These are phyloP conservation scores for Corylus avellana DNA, from an alignment of 306 rosid species.

Conservation along the genomic window DNA sequence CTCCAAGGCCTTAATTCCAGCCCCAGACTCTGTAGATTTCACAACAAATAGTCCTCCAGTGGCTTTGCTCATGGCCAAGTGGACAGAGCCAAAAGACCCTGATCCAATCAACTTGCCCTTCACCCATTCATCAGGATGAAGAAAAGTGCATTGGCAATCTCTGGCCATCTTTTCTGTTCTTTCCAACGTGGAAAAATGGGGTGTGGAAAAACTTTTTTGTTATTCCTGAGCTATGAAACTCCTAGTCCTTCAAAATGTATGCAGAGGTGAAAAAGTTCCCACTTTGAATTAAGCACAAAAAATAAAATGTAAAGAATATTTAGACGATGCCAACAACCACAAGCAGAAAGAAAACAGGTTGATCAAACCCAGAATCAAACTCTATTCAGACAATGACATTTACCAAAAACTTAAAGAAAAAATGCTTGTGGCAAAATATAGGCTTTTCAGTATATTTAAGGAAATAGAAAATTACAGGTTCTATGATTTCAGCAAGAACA, in stretches of 20 bases:
- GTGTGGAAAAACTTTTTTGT: background rate
- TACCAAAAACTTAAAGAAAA: background rate
- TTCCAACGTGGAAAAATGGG: background rate
- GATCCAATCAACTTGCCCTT: conserved; percentile 62
- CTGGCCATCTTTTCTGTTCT: conserved; percentile 20
- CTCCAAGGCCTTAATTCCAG: conserved; percentile 35
- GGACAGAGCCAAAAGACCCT: conserved; percentile 63
- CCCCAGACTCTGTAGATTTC: conserved; percentile 42
- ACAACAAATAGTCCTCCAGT: conserved; percentile 59
- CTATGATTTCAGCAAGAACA: background rate
- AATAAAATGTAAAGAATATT: background rate
- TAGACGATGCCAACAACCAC: background rate
- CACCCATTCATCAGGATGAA: conserved; percentile 46
- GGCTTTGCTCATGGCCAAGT: conserved; percentile 60
- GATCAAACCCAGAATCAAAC: background rate
- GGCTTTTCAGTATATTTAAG: background rate
- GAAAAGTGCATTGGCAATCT: conserved; percentile 11
- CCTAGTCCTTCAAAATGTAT: background rate
- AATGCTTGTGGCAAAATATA: background rate
- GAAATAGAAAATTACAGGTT: background rate
- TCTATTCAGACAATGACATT: background rate
- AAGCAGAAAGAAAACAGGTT: conserved; percentile 18
- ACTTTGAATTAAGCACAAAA: background rate
- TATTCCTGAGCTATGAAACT: conserved; percentile 1
- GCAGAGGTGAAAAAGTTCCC: background rate